phyloP scores from a whole-genome alignment of 2,329 filamentous ascomycete genomes.

The Xylariales sp. region DNA sequence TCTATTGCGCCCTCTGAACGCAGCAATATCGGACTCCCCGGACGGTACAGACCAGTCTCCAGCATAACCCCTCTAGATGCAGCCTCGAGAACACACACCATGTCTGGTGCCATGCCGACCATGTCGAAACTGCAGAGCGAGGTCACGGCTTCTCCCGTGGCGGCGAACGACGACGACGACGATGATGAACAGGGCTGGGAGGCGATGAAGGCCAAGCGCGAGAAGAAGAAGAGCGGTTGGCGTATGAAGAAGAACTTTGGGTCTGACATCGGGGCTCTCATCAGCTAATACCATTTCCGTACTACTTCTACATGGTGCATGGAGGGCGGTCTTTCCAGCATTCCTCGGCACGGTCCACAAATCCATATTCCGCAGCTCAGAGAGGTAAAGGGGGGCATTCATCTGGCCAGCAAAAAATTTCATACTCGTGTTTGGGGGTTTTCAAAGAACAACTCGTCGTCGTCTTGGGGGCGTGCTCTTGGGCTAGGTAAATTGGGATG shows the following conservation, averaged over 20 bases:
- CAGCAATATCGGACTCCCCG: conserved; percentile 86
- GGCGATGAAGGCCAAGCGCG: conserved; percentile 64
- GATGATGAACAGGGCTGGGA: conserved; percentile 66
- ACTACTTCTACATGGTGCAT: neutral
- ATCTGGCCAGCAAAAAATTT: too few species aligned
- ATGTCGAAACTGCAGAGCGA: conserved; percentile 34
- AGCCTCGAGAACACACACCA: conserved; percentile 34
- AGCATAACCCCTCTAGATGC: conserved; percentile 43
- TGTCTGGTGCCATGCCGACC: conserved; percentile 36
- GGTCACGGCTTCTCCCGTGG: conserved; percentile 35
- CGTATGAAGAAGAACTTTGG: conserved; percentile 53
- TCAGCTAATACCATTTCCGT: conserved; percentile 28
- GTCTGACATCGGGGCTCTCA: conserved; percentile 44
- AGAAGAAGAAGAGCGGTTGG: conserved; percentile 65
- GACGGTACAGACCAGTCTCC: conserved; percentile 86
- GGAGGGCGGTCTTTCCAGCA: conserved; percentile 5
- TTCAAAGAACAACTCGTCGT: too few species aligned
- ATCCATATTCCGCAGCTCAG: neutral
- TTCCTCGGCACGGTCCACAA: conserved; percentile 14
- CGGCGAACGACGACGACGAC: conserved; percentile 45
- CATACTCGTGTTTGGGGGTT: too few species aligned
- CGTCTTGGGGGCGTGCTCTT: too few species aligned
- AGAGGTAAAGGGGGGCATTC: conserved; percentile 5
- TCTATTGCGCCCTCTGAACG: conserved; percentile 95
- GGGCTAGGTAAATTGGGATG: too few species aligned